A percentile compares a stretch with the other conserved stretches of the same genome.
Evolutionary conservation across 1,284 basidiomycete species (phyloP).

Genomic region (Malassezia slooffiae): DNA sequence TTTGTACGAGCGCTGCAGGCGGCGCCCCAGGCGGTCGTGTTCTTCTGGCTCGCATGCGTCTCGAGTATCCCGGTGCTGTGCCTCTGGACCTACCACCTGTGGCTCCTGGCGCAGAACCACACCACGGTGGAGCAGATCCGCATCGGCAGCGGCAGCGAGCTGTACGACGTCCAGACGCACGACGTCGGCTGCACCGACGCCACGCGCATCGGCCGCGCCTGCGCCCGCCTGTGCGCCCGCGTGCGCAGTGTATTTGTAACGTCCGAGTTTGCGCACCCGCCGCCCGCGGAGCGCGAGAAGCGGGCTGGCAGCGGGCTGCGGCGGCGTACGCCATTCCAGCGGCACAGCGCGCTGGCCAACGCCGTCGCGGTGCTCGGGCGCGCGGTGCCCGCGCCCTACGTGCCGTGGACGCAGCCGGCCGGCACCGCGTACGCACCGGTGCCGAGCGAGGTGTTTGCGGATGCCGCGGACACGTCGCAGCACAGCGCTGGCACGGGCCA

Average conservation of each 20-base stretch:
- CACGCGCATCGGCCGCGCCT: background rate
- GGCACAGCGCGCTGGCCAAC: background rate
- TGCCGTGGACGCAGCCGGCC: background rate
- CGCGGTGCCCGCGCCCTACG: background rate
- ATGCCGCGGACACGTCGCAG: no score
- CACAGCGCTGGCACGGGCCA: no score
- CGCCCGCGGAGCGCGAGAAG: background rate
- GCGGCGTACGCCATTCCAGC: conserved; percentile 9
- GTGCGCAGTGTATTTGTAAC: conserved; percentile 7
- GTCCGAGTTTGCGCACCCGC: conserved; percentile 4
- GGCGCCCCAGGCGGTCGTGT: conserved; percentile 28
- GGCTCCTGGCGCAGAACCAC: conserved; percentile 33
- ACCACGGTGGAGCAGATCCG: conserved; percentile 45
- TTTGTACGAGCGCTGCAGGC: conserved; percentile 24
- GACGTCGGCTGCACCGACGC: background rate
- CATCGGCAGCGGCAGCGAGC: conserved; percentile 23
- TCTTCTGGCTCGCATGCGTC: conserved; percentile 28
- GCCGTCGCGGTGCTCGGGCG: conserved; percentile 6
- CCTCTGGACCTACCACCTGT: conserved; percentile 34
- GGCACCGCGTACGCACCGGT: background rate
- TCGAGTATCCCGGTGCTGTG: conserved; percentile 23
- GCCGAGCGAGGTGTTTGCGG: no score
- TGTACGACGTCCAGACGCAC: conserved; percentile 26
- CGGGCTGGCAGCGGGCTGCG: background rate
- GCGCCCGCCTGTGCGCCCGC: background rate